Base-by-base conservation (phyloP, 2,329 filamentous ascomycete genomes). In the Pseudocercospora crystallina region DNA sequence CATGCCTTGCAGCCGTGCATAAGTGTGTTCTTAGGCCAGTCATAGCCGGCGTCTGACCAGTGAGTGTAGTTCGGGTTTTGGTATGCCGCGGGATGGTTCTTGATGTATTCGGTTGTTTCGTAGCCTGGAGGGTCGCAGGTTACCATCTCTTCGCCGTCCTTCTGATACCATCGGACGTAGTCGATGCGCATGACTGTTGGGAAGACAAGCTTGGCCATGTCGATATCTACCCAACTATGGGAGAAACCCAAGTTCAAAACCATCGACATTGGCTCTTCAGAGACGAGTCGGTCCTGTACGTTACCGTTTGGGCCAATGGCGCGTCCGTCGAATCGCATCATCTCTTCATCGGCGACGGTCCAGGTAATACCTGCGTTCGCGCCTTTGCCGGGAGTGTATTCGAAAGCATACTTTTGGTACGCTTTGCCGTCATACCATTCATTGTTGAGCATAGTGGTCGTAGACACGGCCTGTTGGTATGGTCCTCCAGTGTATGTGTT, bases 391-490 rank as follows among this genome's bases (percentile, higher is more conserved):
- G 79, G 78, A 0, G 65, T 68, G 53, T 82, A 81, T 54, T 82
- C 79, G 48, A 79, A 81, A 1, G 76, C 74, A 61, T 78, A 82
- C 43, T 74, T 78, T 58, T 82, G 79, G 58, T 80, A 82, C 14
- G 69, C 64, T 11, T 73, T 70, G 4, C 76, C 76, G 50, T 81
- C 77, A 49, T 77, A 82, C 80, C 79, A 82, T 8, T 73, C 58
- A 52, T 76, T 78, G 62, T 81, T 81, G 9, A 82, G 67, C 43
- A 76, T 73, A 0, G 78, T 79, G 9, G 77, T 77, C 5, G 72
- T 77, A n/a, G 76, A 79, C 10, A 82, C 71, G 30, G 79, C 79
- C 64, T 82, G 77, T 58, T 82, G 79, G 54, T 70, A 81, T 2
- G 77, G 76, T 1, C 78, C 79, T 13, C 80, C 79, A 26, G 72